Evolutionary conservation across 164 flowering plant genomes (phyloP).

Genomic region (Chloranthus sessilifolius): DNA sequence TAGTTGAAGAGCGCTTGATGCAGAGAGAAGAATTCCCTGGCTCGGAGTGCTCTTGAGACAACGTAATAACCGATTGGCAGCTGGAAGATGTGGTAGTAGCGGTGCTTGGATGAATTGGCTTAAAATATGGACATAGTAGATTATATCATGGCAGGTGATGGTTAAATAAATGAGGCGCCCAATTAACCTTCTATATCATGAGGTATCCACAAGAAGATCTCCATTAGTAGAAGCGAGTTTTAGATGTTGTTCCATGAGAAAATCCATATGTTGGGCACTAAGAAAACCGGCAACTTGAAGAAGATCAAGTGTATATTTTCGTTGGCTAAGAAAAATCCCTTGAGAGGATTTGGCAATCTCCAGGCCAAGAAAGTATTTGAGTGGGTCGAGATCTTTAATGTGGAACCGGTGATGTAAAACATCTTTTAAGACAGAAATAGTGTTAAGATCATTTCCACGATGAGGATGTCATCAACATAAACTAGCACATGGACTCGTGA

Average conservation of each 20-base stretch:
- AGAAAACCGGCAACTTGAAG: neutral
- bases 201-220: neutral
- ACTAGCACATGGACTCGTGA: too few relatives aligned
- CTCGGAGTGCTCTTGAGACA: too few relatives aligned
- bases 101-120: too few relatives aligned
- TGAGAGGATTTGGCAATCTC: neutral
- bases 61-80: too few relatives aligned
- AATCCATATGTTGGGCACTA: neutral
- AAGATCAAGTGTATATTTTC: neutral
- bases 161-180: too few relatives aligned
- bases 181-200: too few relatives aligned
- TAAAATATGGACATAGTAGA: too few relatives aligned
- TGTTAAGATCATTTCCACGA: neutral
- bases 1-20: too few relatives aligned
- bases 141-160: too few relatives aligned
- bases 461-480: neutral
- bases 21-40: too few relatives aligned
- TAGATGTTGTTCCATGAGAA: neutral
- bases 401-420: neutral
- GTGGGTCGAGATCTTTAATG: neutral
- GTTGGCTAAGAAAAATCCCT: constrained; percentile 1
- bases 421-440: neutral
- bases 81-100: too few relatives aligned
- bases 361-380: neutral
- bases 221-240: neutral